These are phyloP conservation scores for Orbilia oligospora DNA, from an alignment of 2,329 filamentous ascomycete genomes.

Conservation along the genomic window DNA sequence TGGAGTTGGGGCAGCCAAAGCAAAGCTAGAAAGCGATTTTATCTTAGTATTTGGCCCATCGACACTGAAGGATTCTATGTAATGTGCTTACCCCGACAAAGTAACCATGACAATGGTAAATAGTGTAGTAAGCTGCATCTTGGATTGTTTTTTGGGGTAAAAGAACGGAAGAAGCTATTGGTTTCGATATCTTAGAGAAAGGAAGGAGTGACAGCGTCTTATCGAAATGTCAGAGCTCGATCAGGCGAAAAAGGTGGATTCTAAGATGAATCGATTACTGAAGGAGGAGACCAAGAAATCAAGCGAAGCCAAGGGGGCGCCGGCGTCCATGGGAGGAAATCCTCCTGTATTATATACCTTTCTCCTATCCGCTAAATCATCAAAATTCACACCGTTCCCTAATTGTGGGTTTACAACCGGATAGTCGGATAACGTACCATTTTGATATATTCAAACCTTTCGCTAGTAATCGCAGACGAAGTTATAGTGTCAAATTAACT, in stretches of 20 bases:
- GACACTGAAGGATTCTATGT: not conserved
- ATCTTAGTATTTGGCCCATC: not conserved
- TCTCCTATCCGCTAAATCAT: not conserved
- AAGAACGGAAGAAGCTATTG: no score
- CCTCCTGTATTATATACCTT: not conserved
- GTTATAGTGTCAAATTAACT: no score
- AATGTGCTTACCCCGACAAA: not conserved
- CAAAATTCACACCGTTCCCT: not conserved
- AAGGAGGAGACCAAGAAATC: no score
- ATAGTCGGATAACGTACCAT: not conserved
- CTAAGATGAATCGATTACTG: no score
- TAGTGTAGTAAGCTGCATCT: not conserved
- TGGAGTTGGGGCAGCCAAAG: constrained; percentile 2
- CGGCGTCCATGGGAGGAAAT: no score
- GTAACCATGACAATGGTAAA: not conserved
- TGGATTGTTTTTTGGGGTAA: not conserved
- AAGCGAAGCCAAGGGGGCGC: no score
- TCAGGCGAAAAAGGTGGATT: no score
- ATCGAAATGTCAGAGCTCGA: no score
- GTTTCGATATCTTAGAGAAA: not conserved
- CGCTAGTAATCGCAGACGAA: no score
- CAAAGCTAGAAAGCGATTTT: not conserved
- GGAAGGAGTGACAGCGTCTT: not conserved
- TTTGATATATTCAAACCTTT: not conserved
- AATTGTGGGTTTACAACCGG: not conserved